These are phyloP conservation scores for Aspergillus alliaceus DNA, from an alignment of 2,329 filamentous ascomycete genomes.

Conservation along the genomic window DNA sequence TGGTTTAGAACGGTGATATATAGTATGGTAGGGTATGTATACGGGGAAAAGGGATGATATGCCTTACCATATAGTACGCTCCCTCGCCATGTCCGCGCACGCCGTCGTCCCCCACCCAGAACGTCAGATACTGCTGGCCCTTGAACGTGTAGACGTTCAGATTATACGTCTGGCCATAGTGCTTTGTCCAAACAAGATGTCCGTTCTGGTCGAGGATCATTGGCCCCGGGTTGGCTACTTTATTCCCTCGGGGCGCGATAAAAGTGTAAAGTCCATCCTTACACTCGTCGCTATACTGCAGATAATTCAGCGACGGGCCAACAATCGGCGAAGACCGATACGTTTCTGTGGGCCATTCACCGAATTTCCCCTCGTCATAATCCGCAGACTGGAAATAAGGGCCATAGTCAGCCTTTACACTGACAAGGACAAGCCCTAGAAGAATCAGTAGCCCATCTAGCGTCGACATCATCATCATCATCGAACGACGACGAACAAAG, in stretches of 20 bases:
- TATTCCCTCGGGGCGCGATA: slow-evolving; percentile 39
- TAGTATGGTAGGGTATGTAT: not conserved
- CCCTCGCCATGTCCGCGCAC: slow-evolving; percentile 48
- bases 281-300: slow-evolving; percentile 31
- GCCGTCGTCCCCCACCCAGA: slow-evolving; percentile 52
- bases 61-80: slow-evolving; percentile 46
- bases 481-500: not conserved
- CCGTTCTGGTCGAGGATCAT: slow-evolving; percentile 48
- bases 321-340: slow-evolving; percentile 24
- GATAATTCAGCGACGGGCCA: slow-evolving; percentile 28
- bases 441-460: not conserved
- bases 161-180: slow-evolving; percentile 45
- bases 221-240: slow-evolving; percentile 37
- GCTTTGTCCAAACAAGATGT: slow-evolving; percentile 48
- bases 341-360: slow-evolving; percentile 26
- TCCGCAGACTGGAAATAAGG: slow-evolving; percentile 14
- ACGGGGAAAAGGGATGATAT: not conserved
- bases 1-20: not conserved
- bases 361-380: slow-evolving; percentile 23
- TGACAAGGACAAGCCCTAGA: not conserved
- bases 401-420: slow-evolving; percentile 10
- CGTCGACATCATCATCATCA: slow-evolving; percentile 1
- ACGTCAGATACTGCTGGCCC: slow-evolving; percentile 48
- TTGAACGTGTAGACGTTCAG: slow-evolving; percentile 47
- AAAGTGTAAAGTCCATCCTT: slow-evolving; percentile 41